Evolutionary conservation across 306 rosid species (phyloP).

Genomic region (Sphenostylis stenocarpa): DNA sequence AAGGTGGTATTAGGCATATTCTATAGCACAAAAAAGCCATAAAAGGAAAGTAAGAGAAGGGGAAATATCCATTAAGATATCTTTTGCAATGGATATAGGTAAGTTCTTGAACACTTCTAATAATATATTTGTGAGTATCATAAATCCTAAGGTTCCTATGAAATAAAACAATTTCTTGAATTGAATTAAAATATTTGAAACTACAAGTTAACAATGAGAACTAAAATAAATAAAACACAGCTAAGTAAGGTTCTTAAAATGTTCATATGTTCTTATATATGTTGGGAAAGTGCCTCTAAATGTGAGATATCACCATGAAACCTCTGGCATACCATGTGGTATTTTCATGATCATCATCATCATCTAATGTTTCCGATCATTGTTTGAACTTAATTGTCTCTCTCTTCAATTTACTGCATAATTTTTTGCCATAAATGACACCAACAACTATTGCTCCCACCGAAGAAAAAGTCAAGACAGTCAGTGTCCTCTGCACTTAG

Average conservation of each 20-base stretch:
- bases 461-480: constrained; percentile 25
- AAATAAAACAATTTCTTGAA: too few relatives aligned
- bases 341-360: constrained; percentile 10
- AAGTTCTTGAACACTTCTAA: too few relatives aligned
- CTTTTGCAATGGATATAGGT: too few relatives aligned
- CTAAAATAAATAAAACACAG: not conserved
- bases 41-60: too few relatives aligned
- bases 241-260: not conserved
- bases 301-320: constrained; percentile 12
- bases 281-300: not conserved
- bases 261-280: not conserved
- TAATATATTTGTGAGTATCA: too few relatives aligned
- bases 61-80: too few relatives aligned
- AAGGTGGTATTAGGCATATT: too few relatives aligned
- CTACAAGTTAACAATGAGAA: too few relatives aligned
- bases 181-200: too few relatives aligned
- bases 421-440: constrained; percentile 38
- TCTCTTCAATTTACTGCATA: constrained; percentile 28
- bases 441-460: constrained; percentile 37
- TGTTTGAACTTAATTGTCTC: constrained; percentile 25
- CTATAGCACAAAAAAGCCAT: too few relatives aligned
- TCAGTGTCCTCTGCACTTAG: constrained; percentile 18
- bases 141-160: too few relatives aligned
- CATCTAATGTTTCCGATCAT: constrained; percentile 32
- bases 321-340: not conserved